Base-by-base conservation (phyloP, 768 basidiomycete species). In the Agrocybe praecox region DNA sequence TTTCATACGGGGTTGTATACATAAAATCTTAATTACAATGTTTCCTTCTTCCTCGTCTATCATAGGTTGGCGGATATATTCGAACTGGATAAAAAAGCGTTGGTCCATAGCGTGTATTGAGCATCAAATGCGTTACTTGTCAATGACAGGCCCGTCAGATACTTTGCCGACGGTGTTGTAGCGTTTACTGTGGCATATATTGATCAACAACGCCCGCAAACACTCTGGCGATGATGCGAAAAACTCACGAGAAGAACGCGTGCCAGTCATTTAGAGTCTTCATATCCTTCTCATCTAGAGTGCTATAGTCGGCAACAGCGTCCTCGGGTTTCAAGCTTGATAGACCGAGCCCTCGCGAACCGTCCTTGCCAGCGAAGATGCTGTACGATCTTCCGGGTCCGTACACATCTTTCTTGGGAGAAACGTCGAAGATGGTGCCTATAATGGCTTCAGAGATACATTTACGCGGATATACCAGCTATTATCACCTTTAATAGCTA, bases 281-380 rank as follows among this genome's bases (percentile, higher is more conserved):
- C 70, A 67, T 72, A 64, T 96, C 91, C 58, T 83, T 82, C 58
- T 86, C 87, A 43, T 82, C 78, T 51, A 99, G 79, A 0, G 64
- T 71, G 63, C 88, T 92, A 68, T 92, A 97, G 67, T 99, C 95
- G 12, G 94, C 74, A 1, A 94, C 80, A 10, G 96, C 96, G 66
- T 98, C 87, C 71, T 94, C 89, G 4, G 78, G 73, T 52, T 92
- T 91, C 63, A 97, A 74, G 64, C 92, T 95, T 50, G 92, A 94
- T 85, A 87, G 88, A 43, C 94, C 96, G 7, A 99, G 78, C 0
- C 90, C 96, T 60, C 80, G 85, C 8, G 93, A 96, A 0, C 88
- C 96, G 66, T 99, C 96, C 74, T 92, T 96, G 45, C 95, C 96
- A 29, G 95, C 93, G 69, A 98, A 98, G 19, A 96, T 73, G 62